Base-by-base conservation (phyloP, 2,329 filamentous ascomycete genomes). In the Berkeleyomyces rouxiae region DNA sequence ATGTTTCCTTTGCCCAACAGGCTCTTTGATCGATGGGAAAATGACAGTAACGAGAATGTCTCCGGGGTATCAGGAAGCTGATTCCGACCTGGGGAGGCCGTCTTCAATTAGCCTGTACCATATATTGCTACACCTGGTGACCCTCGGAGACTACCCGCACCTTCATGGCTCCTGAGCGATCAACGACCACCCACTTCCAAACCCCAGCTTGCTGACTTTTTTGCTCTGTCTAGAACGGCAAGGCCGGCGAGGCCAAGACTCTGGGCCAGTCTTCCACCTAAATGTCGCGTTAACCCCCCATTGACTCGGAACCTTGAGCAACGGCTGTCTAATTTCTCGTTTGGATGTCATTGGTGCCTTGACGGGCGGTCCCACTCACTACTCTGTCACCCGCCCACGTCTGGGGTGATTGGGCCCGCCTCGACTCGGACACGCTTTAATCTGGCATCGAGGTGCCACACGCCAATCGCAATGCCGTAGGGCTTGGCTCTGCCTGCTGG, bases 211-310 rank as follows among this genome's bases (percentile, higher is more conserved):
- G 65, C 63, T 68, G 67, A 65, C 69, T 67, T 66, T 10, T 31
- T 59, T 16, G 10, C 37, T 67, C 64, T 64, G 49, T 49, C 65
- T 74, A 95, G 90, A 87, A 88, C 77, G 90, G 90, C 79, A 95
- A 93, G 82, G 88, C 92, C 78, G 85, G 88, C 74, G 90, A 95
- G 44, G 70, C 78, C 72, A 87, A 86, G 81, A 82, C 77, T 71
- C 76, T 93, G 69, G 82, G 74, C 49, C 73, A 78, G 31, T 77
- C 76, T 68, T 53, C 65, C 60, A 61, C 62, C 7, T 65, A 65
- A 63, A 64, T 59, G 37, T 7, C 40, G 11, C 10, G 4, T 40
- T 4, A 6, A 16, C 36, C 9, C 39, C 58, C 40, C 42, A 37
- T 47, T 59, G 40, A 37, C 16, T 53, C 49, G 49, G 31, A 16